A percentile compares a stretch with the other conserved stretches of the same genome.
Evolutionary conservation across 208 protist genomes (phyloP).

Genomic region (Borovskyia barvae): DNA sequence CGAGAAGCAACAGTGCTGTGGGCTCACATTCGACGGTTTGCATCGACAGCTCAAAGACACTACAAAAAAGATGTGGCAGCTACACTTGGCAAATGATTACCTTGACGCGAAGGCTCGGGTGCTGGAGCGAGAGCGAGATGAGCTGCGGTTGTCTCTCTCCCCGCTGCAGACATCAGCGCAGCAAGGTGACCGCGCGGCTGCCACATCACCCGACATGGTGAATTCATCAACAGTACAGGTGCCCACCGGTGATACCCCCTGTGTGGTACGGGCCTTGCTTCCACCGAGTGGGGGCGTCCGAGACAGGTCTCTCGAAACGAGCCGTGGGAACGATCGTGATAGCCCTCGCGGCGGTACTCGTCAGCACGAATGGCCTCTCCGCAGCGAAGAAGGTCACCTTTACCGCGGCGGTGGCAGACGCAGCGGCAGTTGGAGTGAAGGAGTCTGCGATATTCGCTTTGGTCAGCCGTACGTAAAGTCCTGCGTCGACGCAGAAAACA

Average conservation of each 20-base stretch:
- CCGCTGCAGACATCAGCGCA: neutral
- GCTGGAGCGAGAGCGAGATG: slow-evolving; percentile 33
- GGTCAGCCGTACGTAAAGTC: neutral
- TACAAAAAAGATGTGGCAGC: slow-evolving; percentile 22
- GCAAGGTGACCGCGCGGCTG: neutral
- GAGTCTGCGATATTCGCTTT: slow-evolving; percentile 2
- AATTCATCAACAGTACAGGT: too few species aligned
- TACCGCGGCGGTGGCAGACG: neutral
- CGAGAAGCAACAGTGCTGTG: slow-evolving; percentile 4
- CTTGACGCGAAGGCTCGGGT: slow-evolving; percentile 30
- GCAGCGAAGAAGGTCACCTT: neutral
- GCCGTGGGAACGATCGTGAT: too few species aligned
- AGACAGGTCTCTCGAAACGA: too few species aligned
- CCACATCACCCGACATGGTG: too few species aligned
- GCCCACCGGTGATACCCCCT: too few species aligned
- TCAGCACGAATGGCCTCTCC: too few species aligned
- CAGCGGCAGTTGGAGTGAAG: neutral
- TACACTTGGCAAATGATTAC: slow-evolving; percentile 35
- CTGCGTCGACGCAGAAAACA: neutral
- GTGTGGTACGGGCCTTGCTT: neutral
- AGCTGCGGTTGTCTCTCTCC: slow-evolving; percentile 9
- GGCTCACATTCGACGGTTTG: slow-evolving; percentile 7
- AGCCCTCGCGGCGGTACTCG: too few species aligned
- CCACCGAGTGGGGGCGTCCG: neutral
- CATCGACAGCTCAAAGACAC: slow-evolving; percentile 18